Evolutionary conservation across 768 basidiomycete species (phyloP).

Genomic region (Gymnopilus junonius): DNA sequence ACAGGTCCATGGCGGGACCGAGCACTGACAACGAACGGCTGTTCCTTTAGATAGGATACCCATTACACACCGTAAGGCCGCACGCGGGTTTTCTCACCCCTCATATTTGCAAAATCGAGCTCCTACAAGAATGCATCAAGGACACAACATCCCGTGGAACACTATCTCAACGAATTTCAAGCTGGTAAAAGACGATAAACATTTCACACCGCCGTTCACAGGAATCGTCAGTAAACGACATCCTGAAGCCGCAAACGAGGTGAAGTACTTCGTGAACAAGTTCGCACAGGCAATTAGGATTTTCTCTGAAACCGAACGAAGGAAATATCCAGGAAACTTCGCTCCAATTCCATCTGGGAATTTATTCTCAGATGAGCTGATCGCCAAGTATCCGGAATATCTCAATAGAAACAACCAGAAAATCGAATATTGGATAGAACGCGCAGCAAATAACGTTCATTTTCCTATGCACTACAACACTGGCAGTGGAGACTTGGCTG

Average conservation of each 20-base stretch:
- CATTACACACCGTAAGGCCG: too few species aligned
- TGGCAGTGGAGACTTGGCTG: slow-evolving; percentile 31
- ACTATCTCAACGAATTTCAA: slow-evolving; percentile 36
- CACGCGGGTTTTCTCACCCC: too few species aligned
- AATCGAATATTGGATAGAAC: slow-evolving; percentile 37
- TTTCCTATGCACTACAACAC: slow-evolving; percentile 20
- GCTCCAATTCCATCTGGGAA: slow-evolving; percentile 18
- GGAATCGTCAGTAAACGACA: slow-evolving; percentile 29
- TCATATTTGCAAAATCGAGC: too few species aligned
- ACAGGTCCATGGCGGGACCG: too few species aligned
- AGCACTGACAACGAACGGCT: too few species aligned
- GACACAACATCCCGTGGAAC: slow-evolving; percentile 44
- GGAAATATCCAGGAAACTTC: slow-evolving; percentile 32
- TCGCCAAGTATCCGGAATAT: slow-evolving; percentile 31
- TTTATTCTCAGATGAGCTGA: slow-evolving; percentile 36
- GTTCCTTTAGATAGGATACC: too few species aligned
- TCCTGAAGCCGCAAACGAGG: slow-evolving; percentile 20
- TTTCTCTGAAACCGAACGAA: slow-evolving; percentile 42
- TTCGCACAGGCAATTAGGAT: slow-evolving; percentile 30
- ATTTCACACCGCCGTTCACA: slow-evolving; percentile 30
- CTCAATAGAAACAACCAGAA: slow-evolving; percentile 34
- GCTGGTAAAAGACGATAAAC: slow-evolving; percentile 34
- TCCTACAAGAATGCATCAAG: slow-evolving; percentile 39
- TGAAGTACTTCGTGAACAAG: slow-evolving; percentile 38
- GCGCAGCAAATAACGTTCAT: not conserved